phyloP scores from a whole-genome alignment of 1,284 basidiomycete genomes.

The Ustilago trichophora region DNA sequence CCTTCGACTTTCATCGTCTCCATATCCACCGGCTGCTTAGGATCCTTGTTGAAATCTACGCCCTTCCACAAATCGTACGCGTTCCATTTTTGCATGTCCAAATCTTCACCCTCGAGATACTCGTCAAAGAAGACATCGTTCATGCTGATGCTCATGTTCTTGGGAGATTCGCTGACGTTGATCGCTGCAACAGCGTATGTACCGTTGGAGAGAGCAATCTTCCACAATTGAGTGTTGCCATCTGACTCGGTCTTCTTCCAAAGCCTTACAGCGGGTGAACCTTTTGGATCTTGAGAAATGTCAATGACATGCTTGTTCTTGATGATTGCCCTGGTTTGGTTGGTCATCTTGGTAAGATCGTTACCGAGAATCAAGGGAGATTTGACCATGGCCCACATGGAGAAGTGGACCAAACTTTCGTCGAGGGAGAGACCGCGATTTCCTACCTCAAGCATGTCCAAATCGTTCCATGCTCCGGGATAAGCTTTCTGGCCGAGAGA shows the following conservation, averaged over 20 bases:
- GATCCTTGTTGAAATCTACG: constrained; percentile 21
- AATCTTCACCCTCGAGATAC: constrained; percentile 19
- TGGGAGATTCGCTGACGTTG: constrained; percentile 34
- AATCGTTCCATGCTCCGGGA: constrained; percentile 57
- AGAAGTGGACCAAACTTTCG: constrained; percentile 58
- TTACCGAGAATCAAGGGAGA: constrained; percentile 63
- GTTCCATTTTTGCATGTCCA: constrained; percentile 11
- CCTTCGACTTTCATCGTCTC: constrained; percentile 16
- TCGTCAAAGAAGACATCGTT: constrained; percentile 34
- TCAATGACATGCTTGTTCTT: constrained; percentile 61
- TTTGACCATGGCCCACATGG: constrained; percentile 63
- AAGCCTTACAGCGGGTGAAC: constrained; percentile 45
- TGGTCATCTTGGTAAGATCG: constrained; percentile 52
- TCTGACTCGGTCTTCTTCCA: constrained; percentile 23
- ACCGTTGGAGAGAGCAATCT: constrained; percentile 34
- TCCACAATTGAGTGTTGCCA: constrained; percentile 43
- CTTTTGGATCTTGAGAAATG: constrained; percentile 54
- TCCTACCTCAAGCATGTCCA: constrained; percentile 57
- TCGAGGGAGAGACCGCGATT: constrained; percentile 35
- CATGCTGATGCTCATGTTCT: constrained; percentile 21
- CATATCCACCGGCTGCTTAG: constrained; percentile 3
- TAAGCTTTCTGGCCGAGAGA: constrained; percentile 47
- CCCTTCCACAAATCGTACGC: constrained; percentile 35
- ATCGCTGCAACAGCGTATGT: constrained; percentile 40
- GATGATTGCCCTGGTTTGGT: constrained; percentile 46